Evolutionary conservation across 2,329 filamentous ascomycete genomes (phyloP), one percentile per base, ranked within the genome.

Genomic region (Arthrobotrys sphaeroides): DNA sequence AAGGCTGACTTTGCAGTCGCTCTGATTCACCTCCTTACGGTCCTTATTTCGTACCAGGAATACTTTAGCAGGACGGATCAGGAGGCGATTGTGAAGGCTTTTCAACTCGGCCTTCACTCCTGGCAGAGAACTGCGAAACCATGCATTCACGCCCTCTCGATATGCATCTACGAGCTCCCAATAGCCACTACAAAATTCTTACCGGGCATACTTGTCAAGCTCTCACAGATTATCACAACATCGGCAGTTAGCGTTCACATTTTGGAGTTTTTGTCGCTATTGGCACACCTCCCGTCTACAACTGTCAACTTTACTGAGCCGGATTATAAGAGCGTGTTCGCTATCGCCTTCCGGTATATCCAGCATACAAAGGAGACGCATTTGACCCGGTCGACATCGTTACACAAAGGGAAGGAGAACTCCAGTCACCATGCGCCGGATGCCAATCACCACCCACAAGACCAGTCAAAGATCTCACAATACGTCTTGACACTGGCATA

Each of bases 221-320:
- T 99, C 92, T 91, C 94, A 0, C 92, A 94, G 79, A 96, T 97
- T 80, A 96, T 99, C 80, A 98, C 95, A 0, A 94, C 97, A 80
- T 90, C 93, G 5, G 89, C 94, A 68, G 91, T 97, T 36, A 93
- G 94, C 7, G 91, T 97, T 76, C 95, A 99, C 81, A 96, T 99
- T 75, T 85, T 99, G 57, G 95, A 99, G 81, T 98, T 99, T 80
- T 85, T 99, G n/a, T 91, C 92, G 7, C 90, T 93, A 57, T 86
- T 99, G 26, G 93, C 94, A 62, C 90, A 94, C 36, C 85, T 97
- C 70, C 92, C 92, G 7, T 88, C 92, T 75, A 86, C 97, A 0
- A 96, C 94, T 81, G 89, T 92, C 80, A 96, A 97, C 80, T 92
- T 97, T 81, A 88, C 92, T 60, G 90, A 96, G 79, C 93, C 97